These are phyloP conservation scores for Guyanaporus albipodus DNA, from an alignment of 768 basidiomycete genomes.

Conservation along the genomic window DNA sequence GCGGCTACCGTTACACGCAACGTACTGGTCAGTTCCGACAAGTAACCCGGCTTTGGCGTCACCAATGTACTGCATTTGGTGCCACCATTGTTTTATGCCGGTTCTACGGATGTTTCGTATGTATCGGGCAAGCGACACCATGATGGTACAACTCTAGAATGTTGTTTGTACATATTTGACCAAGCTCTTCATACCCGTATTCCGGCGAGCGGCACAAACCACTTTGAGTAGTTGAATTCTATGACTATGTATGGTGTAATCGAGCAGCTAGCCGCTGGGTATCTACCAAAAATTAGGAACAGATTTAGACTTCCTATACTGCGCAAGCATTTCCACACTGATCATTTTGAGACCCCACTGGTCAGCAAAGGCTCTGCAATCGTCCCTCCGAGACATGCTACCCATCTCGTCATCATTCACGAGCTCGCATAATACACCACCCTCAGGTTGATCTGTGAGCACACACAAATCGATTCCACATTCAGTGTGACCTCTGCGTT, in stretches of 20 bases:
- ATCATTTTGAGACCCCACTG: slow-evolving; percentile 91
- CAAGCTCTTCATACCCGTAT: not conserved
- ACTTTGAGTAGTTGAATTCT: not conserved
- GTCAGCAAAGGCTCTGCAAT: slow-evolving; percentile 88
- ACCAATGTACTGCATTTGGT: slow-evolving; percentile 88
- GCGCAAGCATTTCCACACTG: slow-evolving; percentile 79
- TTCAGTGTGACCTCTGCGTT: slow-evolving; percentile 94
- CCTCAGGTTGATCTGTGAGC: slow-evolving; percentile 57
- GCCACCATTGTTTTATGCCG: slow-evolving; percentile 85
- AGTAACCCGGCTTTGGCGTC: slow-evolving; percentile 85
- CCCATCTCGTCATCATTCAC: slow-evolving; percentile 90
- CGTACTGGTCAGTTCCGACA: slow-evolving; percentile 81
- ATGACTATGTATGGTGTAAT: not conserved
- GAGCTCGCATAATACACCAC: slow-evolving; percentile 88
- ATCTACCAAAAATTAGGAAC: not conserved
- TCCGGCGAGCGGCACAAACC: not conserved
- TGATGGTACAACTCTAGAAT: slow-evolving; percentile 27
- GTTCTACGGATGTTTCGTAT: slow-evolving; percentile 71
- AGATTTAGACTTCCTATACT: slow-evolving; percentile 29
- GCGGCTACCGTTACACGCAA: slow-evolving; percentile 14
- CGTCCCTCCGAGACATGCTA: slow-evolving; percentile 92
- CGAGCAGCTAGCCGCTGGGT: not conserved
- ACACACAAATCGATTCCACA: slow-evolving; percentile 82
- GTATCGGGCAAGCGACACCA: slow-evolving; percentile 74
- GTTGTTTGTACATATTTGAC: slow-evolving; percentile 25